Percentiles rank a stretch among this genome's conserved stretches.
phyloP scores from a whole-genome alignment of 2,329 filamentous ascomycete genomes.

The Aureobasidium melanogenum region DNA sequence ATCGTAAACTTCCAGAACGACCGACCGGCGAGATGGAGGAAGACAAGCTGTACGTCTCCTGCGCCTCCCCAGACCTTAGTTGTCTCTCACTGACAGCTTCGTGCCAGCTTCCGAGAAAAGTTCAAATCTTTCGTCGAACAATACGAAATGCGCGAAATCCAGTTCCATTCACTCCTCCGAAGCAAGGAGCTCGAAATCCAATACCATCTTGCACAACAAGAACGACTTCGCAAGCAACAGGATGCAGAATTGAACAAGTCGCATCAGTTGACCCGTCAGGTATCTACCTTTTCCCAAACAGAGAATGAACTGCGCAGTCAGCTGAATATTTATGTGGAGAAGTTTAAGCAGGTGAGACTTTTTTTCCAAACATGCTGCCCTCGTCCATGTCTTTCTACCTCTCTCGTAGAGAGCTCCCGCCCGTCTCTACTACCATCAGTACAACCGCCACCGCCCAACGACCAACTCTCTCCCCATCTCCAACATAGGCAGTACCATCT shows the following conservation, averaged over 20 bases:
- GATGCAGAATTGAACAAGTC: conserved; percentile 73
- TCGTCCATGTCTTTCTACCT: conserved; percentile 1
- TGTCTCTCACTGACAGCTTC: not conserved
- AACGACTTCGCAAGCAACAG: conserved; percentile 81
- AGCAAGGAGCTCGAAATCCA: conserved; percentile 95
- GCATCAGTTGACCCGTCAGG: conserved; percentile 79
- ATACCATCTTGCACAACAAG: conserved; percentile 77
- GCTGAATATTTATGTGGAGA: conserved; percentile 96
- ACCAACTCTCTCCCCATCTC: not conserved
- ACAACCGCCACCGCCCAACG: not conserved
- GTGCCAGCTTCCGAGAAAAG: conserved; percentile 55
- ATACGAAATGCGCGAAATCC: conserved; percentile 88
- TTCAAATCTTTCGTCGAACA: conserved; percentile 95
- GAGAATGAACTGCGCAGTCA: conserved; percentile 90
- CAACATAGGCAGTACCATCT: conserved; percentile 11
- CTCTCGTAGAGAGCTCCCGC: not conserved
- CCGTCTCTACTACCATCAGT: not conserved
- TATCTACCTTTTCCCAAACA: conserved; percentile 91
- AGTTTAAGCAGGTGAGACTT: conserved; percentile 86
- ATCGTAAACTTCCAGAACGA: conserved; percentile 74
- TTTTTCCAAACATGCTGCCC: conserved; percentile 10
- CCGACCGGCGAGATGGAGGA: conserved; percentile 77
- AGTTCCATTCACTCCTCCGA: conserved; percentile 85
- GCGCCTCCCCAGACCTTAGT: not conserved
- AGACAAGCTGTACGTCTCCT: conserved; percentile 63